Base-by-base conservation (phyloP, 306 rosid genomes). In the Vigna mungo region DNA sequence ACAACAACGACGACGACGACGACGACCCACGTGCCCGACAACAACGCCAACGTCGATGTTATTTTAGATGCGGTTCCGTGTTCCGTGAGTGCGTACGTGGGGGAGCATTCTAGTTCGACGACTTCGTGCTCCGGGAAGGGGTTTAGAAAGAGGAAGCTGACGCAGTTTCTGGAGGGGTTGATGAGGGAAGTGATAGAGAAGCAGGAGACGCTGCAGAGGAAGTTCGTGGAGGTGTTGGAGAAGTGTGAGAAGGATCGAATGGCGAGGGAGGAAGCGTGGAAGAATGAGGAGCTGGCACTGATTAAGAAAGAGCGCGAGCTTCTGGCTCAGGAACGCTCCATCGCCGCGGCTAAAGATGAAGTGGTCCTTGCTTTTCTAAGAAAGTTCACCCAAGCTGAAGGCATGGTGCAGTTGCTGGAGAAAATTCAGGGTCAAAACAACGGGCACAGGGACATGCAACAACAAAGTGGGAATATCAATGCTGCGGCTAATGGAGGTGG, bases 241-340 rank as follows among this genome's bases (percentile, higher is more conserved):
- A 90, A 81, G 76, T 85, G 89, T 13, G 98, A 93, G 44, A 85
- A 66, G 17, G 94, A 93, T n/a, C 84, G 94, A 78, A 20, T 85
- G 27, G 89, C 85, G 4, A 79, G 98, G 65, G 93, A 93, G 68
- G 91, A 93, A 78, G 91, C 71, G 0, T 90, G 98, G 98, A 93
- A 83, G 88, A 63, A 23, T 47, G 88, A 89, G 78, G 98, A 90
- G 74, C 65, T 90, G 30, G 94, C 79, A 12, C 55, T 93, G 74
- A 78, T 93, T 46, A 65, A 80, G 83, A 81, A 78, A 70, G 98
- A 93, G 66, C 80, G 85, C 0, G 94, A 89, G 77, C 65, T 83
- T 44, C 80, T 93, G 4, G 96, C 75, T 85, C 93, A 89, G 20
- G 96, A 93, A 78, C 82, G 98, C 54, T 85, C 98, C 0, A 66